Percentiles rank a stretch among this genome's conserved stretches.
phyloP scores from a whole-genome alignment of 1,284 basidiomycete species.

The Rhodotorula sp. region DNA sequence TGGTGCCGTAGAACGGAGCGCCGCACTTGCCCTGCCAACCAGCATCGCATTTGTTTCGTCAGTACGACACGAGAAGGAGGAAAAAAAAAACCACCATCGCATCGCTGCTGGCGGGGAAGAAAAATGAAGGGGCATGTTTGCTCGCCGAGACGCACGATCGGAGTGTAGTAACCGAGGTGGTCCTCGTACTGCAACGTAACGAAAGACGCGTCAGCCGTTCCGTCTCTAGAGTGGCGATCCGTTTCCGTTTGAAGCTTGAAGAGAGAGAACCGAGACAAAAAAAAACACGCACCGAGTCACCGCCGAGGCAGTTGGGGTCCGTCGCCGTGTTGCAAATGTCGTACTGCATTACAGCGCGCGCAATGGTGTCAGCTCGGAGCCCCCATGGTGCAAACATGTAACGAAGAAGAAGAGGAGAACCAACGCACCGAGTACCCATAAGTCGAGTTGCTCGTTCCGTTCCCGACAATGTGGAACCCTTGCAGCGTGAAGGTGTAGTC shows the following conservation, averaged over 20 bases:
- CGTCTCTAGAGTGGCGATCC: too few relatives aligned
- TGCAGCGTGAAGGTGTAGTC: constrained; percentile 42
- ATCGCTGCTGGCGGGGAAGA: too few relatives aligned
- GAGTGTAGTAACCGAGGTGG: constrained; percentile 40
- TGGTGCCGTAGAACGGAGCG: constrained; percentile 15
- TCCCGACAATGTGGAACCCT: constrained; percentile 43
- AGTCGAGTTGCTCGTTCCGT: constrained; percentile 36
- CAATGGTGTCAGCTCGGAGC: background rate
- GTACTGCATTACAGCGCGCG: constrained; percentile 15
- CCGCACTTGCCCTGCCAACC: constrained; percentile 24
- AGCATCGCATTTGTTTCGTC: background rate
- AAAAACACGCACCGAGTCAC: constrained; percentile 15
- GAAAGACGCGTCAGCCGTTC: background rate
- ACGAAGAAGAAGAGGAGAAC: background rate
- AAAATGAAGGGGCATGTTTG: too few relatives aligned
- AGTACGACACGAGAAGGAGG: too few relatives aligned
- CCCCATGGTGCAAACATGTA: too few relatives aligned
- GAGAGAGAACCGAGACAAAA: background rate
- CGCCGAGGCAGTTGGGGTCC: constrained; percentile 41
- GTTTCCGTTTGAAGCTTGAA: too few relatives aligned
- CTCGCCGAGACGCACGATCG: constrained; percentile 15
- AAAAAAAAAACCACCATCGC: too few relatives aligned
- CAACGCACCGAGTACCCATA: constrained; percentile 35
- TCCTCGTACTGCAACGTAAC: constrained; percentile 14
- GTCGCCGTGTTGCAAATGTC: constrained; percentile 29